Evolutionary conservation across 2,329 filamentous ascomycete genomes (phyloP).

Genomic region (Epicoccum sorghinum): DNA sequence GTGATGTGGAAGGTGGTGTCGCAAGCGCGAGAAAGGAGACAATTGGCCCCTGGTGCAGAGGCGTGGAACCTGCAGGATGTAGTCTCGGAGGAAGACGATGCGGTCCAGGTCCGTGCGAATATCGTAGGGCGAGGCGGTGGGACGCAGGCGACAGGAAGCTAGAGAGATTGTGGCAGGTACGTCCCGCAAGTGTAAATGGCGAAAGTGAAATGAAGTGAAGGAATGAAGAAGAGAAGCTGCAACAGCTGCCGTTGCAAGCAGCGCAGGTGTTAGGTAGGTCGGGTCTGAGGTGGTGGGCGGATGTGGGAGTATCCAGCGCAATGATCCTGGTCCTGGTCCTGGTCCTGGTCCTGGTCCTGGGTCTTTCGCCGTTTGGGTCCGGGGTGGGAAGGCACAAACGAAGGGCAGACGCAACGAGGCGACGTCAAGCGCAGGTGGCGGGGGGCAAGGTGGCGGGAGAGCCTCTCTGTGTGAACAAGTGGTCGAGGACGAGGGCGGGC

Average conservation of each 20-base stretch:
- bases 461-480: no score
- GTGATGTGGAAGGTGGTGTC: slow-evolving; percentile 4
- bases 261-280: slow-evolving; percentile 4
- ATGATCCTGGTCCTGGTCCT: slow-evolving; percentile 19
- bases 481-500: slow-evolving; percentile 17
- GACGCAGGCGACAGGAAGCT: no score
- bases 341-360: slow-evolving; percentile 14
- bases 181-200: slow-evolving; percentile 11
- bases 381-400: slow-evolving; percentile 20
- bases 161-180: slow-evolving; percentile 1
- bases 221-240: slow-evolving; percentile 17
- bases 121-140: background rate
- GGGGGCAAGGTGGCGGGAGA: background rate
- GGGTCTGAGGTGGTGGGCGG: slow-evolving; percentile 14
- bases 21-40: background rate
- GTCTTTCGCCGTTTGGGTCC: slow-evolving; percentile 17
- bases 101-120: slow-evolving; percentile 27
- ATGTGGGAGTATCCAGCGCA: slow-evolving; percentile 18
- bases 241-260: slow-evolving; percentile 11
- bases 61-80: slow-evolving; percentile 1
- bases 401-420: slow-evolving; percentile 26
- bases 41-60: slow-evolving; percentile 2
- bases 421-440: slow-evolving; percentile 11
- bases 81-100: slow-evolving; percentile 11
- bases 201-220: slow-evolving; percentile 6